Percentiles rank a stretch among this genome's conserved stretches.
Evolutionary conservation across 164 flowering plant species (phyloP).

Genomic region (Saururus chinensis): DNA sequence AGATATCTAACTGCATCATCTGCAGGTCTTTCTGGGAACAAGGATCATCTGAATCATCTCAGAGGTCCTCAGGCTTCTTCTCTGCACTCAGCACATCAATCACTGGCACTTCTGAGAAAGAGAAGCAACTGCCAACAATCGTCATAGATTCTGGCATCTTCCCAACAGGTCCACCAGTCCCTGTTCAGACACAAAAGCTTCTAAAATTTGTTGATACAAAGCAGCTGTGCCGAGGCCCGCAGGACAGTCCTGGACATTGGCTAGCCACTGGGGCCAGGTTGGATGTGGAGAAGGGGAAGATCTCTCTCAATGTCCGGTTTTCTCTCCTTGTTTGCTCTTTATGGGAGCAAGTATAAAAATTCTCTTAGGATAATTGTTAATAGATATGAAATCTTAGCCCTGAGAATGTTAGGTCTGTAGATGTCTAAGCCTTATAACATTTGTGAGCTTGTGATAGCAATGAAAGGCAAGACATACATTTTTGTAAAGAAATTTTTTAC

Average conservation of each 20-base stretch:
- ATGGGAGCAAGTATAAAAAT: not conserved
- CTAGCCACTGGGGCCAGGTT: constrained; percentile 76
- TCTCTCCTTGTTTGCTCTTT: constrained; percentile 22
- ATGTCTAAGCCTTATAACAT: no score
- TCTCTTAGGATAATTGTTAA: not conserved
- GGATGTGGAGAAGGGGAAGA: constrained; percentile 58
- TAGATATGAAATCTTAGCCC: no score
- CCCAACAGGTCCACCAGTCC: constrained; percentile 65
- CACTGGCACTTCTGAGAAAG: constrained; percentile 24
- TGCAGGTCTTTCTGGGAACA: constrained; percentile 40
- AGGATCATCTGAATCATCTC: constrained; percentile 28
- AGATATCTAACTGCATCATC: constrained; percentile 21
- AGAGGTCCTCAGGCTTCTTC: constrained; percentile 37
- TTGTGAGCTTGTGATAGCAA: no score
- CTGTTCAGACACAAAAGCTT: constrained; percentile 38
- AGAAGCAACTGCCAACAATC: constrained; percentile 21
- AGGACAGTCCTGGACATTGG: constrained; percentile 83
- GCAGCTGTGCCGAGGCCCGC: constrained; percentile 58
- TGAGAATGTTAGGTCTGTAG: no score
- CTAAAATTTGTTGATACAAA: constrained; percentile 48
- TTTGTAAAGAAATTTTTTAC: no score
- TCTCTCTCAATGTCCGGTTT: constrained; percentile 56
- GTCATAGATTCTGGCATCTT: constrained; percentile 52
- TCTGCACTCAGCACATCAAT: constrained; percentile 35
- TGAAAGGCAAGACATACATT: no score